Evolutionary conservation across 345 rosid genomes (phyloP), one percentile per base, ranked within the genome.

Genomic region (Gossypium ekmanianum): DNA sequence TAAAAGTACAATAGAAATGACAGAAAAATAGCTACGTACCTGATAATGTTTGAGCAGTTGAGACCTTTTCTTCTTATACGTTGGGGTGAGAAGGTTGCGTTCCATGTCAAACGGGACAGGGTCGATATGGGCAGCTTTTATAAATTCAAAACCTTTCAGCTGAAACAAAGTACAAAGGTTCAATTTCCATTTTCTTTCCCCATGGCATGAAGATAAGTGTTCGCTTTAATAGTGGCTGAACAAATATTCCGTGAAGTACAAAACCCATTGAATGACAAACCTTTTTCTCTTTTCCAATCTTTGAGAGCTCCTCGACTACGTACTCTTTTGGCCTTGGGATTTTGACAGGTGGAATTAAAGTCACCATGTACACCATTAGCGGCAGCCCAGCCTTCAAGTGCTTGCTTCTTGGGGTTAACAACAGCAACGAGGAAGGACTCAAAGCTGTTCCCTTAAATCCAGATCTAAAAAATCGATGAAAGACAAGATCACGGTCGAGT

Each of bases 391-490:
- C 72, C 73, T 81, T 91, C 94, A 1, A 95, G 88, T n/a, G 85
- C 88, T 64, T 83, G 85, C 85, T 83, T 74, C 67, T 88, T 95
- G 75, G 99, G 99, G 84, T 90, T 91, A 43, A 81, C 90, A 66
- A 93, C 91, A n/a, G 98, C 97, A 59, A 96, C 84, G 4, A 92
- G 92, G 87, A 79, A 91, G 13, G 98, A 87, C 85, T 95, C 97
- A n/a, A 81, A 91, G 89, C 99, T 95, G 89, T 84, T 95, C 43
- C 99, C 98, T 57, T 95, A 95, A 18, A 95, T 90, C 98, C 98
- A 93, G 78, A 95, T 76, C 98, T 95, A 86, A 77, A 79, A 79
- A 79, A 78, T 63, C 50, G 55, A 71, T 70, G 74, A 41, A 69
- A 34, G 56, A 22, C 71, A 17, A 7, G 17, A 67, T 11, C 65